Conservation (phyloP, 1,139 yeast genomes). For the Pichia sp. region DNA sequence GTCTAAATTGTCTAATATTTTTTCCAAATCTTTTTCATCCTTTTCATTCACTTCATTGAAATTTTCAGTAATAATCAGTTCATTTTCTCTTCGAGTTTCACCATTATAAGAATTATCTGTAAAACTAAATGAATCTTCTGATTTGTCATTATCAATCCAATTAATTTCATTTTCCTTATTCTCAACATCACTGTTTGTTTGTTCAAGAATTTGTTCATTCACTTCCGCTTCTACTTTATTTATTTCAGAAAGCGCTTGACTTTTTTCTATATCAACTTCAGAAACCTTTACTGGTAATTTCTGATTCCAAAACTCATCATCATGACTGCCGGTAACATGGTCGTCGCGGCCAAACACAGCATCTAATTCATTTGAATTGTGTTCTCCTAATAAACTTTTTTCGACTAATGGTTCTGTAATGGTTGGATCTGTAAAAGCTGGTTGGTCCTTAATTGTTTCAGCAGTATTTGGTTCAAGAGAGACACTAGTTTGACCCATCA, state of each 20-base stretch:
- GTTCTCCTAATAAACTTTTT: background rate
- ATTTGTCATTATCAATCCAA: background rate
- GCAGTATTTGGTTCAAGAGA: background rate
- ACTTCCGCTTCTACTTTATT: background rate
- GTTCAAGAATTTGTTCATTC: background rate
- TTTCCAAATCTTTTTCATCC: slow-evolving; percentile 1
- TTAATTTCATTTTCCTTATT: background rate
- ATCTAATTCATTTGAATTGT: background rate
- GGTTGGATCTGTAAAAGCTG: background rate
- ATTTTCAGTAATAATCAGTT: background rate
- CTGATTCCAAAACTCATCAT: background rate
- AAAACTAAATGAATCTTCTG: background rate
- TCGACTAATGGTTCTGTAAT: background rate
- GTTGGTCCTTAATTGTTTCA: background rate
- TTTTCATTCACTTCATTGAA: background rate
- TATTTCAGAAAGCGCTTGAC: background rate
- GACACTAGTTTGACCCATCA: background rate
- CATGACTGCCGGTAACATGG: background rate
- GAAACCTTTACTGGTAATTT: background rate
- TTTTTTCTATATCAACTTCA: background rate
- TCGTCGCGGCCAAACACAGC: background rate
- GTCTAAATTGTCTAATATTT: background rate
- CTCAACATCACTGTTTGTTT: background rate
- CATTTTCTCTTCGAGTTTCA: background rate
- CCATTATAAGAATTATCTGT: background rate